A percentile compares a stretch with the other conserved stretches of the same genome.
These are phyloP conservation scores for Cercospora canescens DNA, from an alignment of 2,329 filamentous ascomycete species.

Conservation along the genomic window DNA sequence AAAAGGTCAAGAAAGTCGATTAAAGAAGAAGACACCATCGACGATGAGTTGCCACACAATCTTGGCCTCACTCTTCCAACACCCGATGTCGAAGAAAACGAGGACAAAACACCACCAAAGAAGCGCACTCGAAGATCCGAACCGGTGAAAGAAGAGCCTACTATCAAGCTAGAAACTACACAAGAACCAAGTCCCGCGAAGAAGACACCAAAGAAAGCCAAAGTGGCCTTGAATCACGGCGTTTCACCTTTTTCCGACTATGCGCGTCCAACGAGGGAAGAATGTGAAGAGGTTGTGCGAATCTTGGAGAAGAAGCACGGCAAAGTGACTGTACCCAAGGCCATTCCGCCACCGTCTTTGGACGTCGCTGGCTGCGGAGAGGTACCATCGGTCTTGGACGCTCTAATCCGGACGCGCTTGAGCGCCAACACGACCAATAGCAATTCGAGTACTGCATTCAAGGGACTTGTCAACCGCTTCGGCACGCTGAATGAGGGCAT, in stretches of 20 bases:
- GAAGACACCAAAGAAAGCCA: constrained; percentile 42
- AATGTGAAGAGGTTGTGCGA: constrained; percentile 68
- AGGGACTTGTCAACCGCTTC: constrained; percentile 63
- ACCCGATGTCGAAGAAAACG: constrained; percentile 28
- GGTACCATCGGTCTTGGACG: constrained; percentile 65
- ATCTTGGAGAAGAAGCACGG: constrained; percentile 69
- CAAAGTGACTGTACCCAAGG: constrained; percentile 62
- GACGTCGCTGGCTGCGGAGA: constrained; percentile 70
- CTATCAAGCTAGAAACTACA: constrained; percentile 9
- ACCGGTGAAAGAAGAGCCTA: constrained; percentile 8
- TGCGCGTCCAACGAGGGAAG: constrained; percentile 62
- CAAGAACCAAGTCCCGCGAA: constrained; percentile 30
- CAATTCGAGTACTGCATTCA: constrained; percentile 67
- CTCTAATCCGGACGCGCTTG: constrained; percentile 62
- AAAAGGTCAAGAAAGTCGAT: constrained; percentile 41
- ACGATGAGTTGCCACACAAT: constrained; percentile 58
- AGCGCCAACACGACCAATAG: constrained; percentile 60
- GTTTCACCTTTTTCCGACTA: constrained; percentile 69
- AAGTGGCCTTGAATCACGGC: constrained; percentile 49
- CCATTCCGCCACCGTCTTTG: constrained; percentile 68
- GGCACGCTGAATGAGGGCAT: constrained; percentile 63
- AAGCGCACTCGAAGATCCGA: constrained; percentile 30
- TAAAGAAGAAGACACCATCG: constrained; percentile 40
- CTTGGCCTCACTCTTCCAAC: constrained; percentile 45
- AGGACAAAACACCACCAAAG: constrained; percentile 27